phyloP scores from a whole-genome alignment of 2,329 filamentous ascomycete species.

The Paracoccidioides lutzii region DNA sequence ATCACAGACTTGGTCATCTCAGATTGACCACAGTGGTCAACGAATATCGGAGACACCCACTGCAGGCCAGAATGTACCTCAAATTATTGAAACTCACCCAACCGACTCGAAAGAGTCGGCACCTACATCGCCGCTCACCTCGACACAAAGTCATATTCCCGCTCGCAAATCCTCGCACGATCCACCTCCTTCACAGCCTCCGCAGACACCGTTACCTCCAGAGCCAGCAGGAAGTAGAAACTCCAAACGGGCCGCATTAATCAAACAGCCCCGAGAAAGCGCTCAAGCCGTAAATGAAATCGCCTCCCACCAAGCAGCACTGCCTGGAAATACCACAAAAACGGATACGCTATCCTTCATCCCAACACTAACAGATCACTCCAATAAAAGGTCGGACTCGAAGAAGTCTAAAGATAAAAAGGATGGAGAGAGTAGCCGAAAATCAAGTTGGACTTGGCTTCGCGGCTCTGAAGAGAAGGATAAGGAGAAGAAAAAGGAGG shows the following conservation, averaged over 20 bases:
- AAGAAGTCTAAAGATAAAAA: conserved; percentile 54
- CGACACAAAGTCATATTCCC: conserved; percentile 25
- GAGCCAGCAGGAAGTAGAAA: conserved; percentile 16
- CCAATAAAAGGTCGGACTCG: conserved; percentile 52
- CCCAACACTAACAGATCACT: conserved; percentile 59
- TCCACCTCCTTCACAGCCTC: conserved; percentile 35
- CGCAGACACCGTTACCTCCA: conserved; percentile 22
- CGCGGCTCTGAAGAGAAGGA: conserved; percentile 61
- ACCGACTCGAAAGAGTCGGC: conserved; percentile 12
- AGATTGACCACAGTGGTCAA: conserved; percentile 43
- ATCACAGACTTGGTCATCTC: conserved; percentile 41
- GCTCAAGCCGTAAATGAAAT: conserved; percentile 51
- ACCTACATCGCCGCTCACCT: background rate
- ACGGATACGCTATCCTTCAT: conserved; percentile 72
- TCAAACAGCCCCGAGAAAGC: conserved; percentile 25
- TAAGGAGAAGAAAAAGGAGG: conserved; percentile 42
- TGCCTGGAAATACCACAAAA: conserved; percentile 56
- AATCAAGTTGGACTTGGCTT: conserved; percentile 65
- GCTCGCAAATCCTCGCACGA: conserved; percentile 41
- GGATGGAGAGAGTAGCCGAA: conserved; percentile 56
- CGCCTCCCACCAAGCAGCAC: conserved; percentile 50
- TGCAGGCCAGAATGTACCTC: conserved; percentile 37
- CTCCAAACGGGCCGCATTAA: conserved; percentile 23
- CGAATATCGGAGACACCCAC: conserved; percentile 38
- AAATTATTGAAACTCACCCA: conserved; percentile 33